Percentiles rank a stretch among this genome's conserved stretches.
Conservation (phyloP, 768 basidiomycete species). For the Bullera alba region DNA sequence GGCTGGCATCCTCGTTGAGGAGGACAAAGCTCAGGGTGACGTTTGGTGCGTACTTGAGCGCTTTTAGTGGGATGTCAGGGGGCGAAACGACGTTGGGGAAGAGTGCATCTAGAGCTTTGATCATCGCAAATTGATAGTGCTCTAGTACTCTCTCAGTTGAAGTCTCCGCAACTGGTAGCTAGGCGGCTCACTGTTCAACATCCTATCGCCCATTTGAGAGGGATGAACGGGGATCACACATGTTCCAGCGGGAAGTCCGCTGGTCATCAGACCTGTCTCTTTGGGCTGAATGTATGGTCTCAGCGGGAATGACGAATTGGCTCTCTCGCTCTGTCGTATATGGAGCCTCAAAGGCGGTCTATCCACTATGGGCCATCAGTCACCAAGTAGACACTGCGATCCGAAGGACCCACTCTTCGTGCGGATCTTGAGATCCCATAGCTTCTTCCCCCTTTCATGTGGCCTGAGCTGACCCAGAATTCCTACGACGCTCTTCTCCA, state of each 20-base stretch:
- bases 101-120: constrained; percentile 24
- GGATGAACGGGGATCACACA: constrained; percentile 34
- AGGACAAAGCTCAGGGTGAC: constrained; percentile 88
- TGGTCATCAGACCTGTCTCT: constrained; percentile 18
- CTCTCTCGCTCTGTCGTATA: constrained; percentile 11
- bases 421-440: constrained; percentile 31
- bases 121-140: constrained; percentile 49
- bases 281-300: constrained; percentile 30
- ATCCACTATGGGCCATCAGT: constrained; percentile 3
- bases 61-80: constrained; percentile 46
- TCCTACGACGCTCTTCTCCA: constrained; percentile 23
- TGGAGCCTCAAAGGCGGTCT: constrained; percentile 18
- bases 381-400: neutral
- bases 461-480: constrained; percentile 20
- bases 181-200: constrained; percentile 16
- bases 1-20: constrained; percentile 78
- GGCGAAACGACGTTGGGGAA: constrained; percentile 17
- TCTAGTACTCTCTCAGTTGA: constrained; percentile 39
- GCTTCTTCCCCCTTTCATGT: constrained; percentile 10
- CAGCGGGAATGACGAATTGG: constrained; percentile 24
- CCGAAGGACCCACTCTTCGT: constrained; percentile 12
- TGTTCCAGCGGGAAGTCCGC: constrained; percentile 22
- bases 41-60: constrained; percentile 69
- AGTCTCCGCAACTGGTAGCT: neutral
- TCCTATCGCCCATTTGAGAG: constrained; percentile 19